phyloP scores from a whole-genome alignment of 768 basidiomycete genomes.

The Crucibulum laeve region DNA sequence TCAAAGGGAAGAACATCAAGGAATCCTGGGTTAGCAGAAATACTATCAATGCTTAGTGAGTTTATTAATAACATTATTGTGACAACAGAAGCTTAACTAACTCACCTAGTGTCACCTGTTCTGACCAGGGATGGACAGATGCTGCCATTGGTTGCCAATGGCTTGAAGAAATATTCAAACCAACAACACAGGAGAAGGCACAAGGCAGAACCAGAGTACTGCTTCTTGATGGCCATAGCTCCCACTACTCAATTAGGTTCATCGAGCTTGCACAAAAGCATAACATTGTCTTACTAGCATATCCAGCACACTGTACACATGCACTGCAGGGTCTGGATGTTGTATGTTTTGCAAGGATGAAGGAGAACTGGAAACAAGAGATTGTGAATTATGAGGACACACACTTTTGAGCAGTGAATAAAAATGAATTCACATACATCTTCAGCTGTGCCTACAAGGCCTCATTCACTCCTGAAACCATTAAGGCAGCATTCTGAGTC shows the following conservation, averaged over 20 bases:
- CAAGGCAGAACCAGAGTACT: conserved; percentile 20
- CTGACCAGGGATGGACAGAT: conserved; percentile 24
- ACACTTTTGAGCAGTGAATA: conserved; percentile 11
- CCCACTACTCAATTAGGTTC: conserved; percentile 29
- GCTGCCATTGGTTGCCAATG: conserved; percentile 12
- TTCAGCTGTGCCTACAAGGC: conserved; percentile 18
- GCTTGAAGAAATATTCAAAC: conserved; percentile 22
- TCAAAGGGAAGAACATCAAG: not conserved
- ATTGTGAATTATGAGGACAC: conserved; percentile 19
- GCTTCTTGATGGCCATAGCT: conserved; percentile 37
- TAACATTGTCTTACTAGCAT: conserved; percentile 32
- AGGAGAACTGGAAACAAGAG: conserved; percentile 17
- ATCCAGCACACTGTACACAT: conserved; percentile 34
- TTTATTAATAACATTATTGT: not conserved
- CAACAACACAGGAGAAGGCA: conserved; percentile 25
- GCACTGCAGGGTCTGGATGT: conserved; percentile 38
- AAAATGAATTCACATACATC: conserved; percentile 20
- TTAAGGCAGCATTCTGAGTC: conserved; percentile 22
- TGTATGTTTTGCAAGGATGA: conserved; percentile 33
- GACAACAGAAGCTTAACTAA: not conserved
- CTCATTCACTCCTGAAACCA: conserved; percentile 20
- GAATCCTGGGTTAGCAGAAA: too few relatives aligned
- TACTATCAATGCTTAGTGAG: not conserved
- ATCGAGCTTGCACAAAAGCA: conserved; percentile 23
- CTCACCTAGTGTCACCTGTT: conserved; percentile 15